Evolutionary conservation across 2,329 filamentous ascomycete species (phyloP).

Genomic region (Colletotrichum paranaense): DNA sequence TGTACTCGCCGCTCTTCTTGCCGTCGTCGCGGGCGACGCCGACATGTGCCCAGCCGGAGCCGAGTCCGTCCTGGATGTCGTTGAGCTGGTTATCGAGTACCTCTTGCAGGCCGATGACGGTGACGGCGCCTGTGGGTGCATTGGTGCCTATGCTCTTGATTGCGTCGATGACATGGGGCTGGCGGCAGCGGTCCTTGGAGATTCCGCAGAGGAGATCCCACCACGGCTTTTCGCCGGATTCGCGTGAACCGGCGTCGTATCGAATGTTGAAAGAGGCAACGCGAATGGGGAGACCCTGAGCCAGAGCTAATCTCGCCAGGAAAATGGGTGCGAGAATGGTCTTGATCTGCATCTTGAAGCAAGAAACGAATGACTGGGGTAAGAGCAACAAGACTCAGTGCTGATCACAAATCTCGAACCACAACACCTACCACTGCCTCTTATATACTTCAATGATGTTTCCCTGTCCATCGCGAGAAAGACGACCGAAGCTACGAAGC

Average conservation of each 20-base stretch:
- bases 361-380: background rate
- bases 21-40: conserved; percentile 69
- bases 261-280: conserved; percentile 76
- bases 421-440: background rate
- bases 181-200: conserved; percentile 53
- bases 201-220: conserved; percentile 41
- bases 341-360: conserved; percentile 25
- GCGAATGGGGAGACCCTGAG: conserved; percentile 55
- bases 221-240: conserved; percentile 70
- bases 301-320: conserved; percentile 11
- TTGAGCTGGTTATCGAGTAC: conserved; percentile 70
- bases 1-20: conserved; percentile 69
- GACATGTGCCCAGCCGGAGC: conserved; percentile 58
- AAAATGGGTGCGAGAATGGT: conserved; percentile 14
- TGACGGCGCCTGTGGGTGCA: conserved; percentile 49
- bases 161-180: conserved; percentile 65
- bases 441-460: background rate
- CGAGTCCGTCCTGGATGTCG: conserved; percentile 66
- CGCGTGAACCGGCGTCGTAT: conserved; percentile 66
- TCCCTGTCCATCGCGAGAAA: too few relatives aligned
- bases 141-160: conserved; percentile 64
- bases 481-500: background rate
- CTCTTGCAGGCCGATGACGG: conserved; percentile 77
- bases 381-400: background rate
- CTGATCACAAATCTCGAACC: background rate